These are phyloP conservation scores for Chaetomium strumarium DNA, from an alignment of 2,329 filamentous ascomycete species.

Conservation along the genomic window DNA sequence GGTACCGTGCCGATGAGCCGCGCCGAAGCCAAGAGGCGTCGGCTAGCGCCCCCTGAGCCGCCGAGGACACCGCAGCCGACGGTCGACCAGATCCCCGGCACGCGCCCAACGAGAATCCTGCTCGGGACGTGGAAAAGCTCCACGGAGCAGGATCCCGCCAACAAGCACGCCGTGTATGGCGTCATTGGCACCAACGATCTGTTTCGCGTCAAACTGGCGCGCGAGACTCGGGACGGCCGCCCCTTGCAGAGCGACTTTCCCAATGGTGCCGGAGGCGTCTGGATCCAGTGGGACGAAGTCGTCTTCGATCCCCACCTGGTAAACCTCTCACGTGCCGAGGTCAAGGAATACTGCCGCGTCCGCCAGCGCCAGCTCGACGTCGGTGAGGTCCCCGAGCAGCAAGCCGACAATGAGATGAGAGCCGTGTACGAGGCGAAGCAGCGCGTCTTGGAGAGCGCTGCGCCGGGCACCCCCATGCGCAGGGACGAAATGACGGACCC, in stretches of 20 bases:
- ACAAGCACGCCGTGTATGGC: slow-evolving; percentile 58
- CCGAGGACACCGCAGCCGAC: slow-evolving; percentile 7
- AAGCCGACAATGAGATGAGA: slow-evolving; percentile 43
- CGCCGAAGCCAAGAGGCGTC: slow-evolving; percentile 43
- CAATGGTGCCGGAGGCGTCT: slow-evolving; percentile 52
- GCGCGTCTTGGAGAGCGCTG: slow-evolving; percentile 21
- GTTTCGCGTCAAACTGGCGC: slow-evolving; percentile 57
- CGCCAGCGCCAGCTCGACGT: slow-evolving; percentile 53
- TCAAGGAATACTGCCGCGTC: slow-evolving; percentile 60
- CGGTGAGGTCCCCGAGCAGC: slow-evolving; percentile 45
- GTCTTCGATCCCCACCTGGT: slow-evolving; percentile 51
- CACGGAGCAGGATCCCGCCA: slow-evolving; percentile 37
- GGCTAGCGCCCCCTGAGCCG: slow-evolving; percentile 20
- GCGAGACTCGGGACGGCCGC: slow-evolving; percentile 55
- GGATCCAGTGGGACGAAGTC: slow-evolving; percentile 59
- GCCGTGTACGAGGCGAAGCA: slow-evolving; percentile 46
- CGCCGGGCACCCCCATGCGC: slow-evolving; percentile 15
- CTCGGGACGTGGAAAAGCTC: slow-evolving; percentile 56
- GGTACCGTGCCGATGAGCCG: slow-evolving; percentile 31
- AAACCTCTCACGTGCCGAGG: slow-evolving; percentile 46
- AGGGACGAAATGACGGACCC: slow-evolving; percentile 18
- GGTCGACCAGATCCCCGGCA: slow-evolving; percentile 44
- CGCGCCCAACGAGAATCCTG: slow-evolving; percentile 51
- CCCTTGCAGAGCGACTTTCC: slow-evolving; percentile 56
- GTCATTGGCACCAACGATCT: slow-evolving; percentile 58